Percentiles rank a stretch among this genome's conserved stretches.
Conservation (phyloP, 306 rosid genomes). For the Geum urbanum region DNA sequence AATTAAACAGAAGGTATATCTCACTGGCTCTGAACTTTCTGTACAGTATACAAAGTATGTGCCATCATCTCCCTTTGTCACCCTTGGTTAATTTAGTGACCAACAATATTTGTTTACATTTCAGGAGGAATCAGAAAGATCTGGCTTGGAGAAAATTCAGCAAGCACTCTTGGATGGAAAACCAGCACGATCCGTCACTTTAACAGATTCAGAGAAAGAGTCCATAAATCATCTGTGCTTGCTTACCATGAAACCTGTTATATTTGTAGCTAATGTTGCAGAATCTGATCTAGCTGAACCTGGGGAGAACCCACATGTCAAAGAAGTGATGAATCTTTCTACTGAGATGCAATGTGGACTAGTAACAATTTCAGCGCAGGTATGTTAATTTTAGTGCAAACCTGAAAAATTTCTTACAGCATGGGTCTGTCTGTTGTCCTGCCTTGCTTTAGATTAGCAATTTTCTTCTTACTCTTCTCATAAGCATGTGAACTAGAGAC, state of each 20-base stretch:
- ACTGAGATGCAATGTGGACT: conserved; percentile 73
- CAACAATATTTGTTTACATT: conserved; percentile 4
- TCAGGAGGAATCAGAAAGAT: conserved; percentile 87
- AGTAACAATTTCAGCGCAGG: conserved; percentile 95
- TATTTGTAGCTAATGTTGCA: conserved; percentile 89
- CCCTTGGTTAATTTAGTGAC: background rate
- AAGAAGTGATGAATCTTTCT: conserved; percentile 62
- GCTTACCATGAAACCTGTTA: conserved; percentile 87
- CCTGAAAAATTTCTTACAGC: background rate
- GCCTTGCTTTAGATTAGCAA: background rate
- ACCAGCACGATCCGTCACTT: conserved; percentile 86
- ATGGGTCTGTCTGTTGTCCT: conserved; percentile 2
- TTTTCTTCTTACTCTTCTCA: conserved; percentile 8
- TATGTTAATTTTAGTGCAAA: conserved; percentile 20
- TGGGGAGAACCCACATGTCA: conserved; percentile 52
- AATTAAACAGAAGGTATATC: conserved; percentile 66
- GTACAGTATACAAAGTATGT: conserved; percentile 5
- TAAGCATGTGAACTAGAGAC: conserved; percentile 14
- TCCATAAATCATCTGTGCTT: conserved; percentile 79
- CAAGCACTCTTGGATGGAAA: conserved; percentile 85
- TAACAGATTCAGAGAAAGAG: conserved; percentile 73
- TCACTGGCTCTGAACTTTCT: background rate
- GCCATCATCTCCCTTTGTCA: background rate
- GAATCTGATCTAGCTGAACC: conserved; percentile 88
- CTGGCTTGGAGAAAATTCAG: conserved; percentile 74